Conservation (phyloP, 768 basidiomycete genomes). For the Pleurotus cornucopiae region DNA sequence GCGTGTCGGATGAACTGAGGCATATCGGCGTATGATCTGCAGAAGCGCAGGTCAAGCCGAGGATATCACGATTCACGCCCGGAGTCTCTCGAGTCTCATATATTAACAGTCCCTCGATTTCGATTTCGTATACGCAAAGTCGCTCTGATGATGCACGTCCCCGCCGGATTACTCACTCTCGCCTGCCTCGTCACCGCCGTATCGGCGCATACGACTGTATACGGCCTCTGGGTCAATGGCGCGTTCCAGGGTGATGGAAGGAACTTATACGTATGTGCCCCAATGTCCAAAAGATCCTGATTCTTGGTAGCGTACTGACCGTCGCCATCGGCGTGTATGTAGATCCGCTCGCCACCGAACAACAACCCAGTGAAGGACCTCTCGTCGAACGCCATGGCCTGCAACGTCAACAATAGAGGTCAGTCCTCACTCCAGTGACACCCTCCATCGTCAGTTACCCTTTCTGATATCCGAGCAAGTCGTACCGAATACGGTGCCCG, state of each 20-base stretch:
- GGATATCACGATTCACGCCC: too few species aligned
- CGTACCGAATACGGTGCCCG: conserved; percentile 23
- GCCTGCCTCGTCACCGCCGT: conserved; percentile 16
- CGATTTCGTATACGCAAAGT: too few species aligned
- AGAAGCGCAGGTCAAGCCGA: too few species aligned
- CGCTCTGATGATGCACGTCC: neutral
- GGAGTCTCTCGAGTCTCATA: too few species aligned
- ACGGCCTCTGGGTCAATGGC: conserved; percentile 32
- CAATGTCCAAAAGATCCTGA: neutral
- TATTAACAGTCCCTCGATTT: too few species aligned
- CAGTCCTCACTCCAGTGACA: neutral
- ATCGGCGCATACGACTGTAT: conserved; percentile 30
- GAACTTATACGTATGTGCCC: conserved; percentile 22
- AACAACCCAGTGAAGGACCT: conserved; percentile 33
- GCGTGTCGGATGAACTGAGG: too few species aligned
- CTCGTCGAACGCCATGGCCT: conserved; percentile 23
- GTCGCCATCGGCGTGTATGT: neutral
- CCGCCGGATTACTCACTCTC: neutral
- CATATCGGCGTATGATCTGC: too few species aligned
- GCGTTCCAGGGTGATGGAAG: conserved; percentile 31
- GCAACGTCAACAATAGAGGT: conserved; percentile 30
- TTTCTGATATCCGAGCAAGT: conserved; percentile 13
- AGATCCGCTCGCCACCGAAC: conserved; percentile 33
- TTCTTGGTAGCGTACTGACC: neutral
- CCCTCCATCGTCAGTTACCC: too few species aligned